Conservation (phyloP, 768 basidiomycete species). For the Rhizopogon vesiculosus region DNA sequence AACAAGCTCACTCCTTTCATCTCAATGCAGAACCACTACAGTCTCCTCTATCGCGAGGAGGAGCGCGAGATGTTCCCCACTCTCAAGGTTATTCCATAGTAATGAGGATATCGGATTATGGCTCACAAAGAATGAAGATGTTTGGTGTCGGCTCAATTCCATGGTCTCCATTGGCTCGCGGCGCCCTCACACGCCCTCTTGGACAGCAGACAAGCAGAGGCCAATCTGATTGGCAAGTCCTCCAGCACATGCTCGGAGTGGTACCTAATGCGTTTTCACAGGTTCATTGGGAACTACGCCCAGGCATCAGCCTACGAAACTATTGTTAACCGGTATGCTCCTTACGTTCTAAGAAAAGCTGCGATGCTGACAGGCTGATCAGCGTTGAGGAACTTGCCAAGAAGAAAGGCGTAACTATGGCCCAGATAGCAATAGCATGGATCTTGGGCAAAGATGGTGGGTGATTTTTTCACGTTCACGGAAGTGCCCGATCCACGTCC, state of each 20-base stretch:
- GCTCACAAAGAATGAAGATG: slow-evolving; percentile 18
- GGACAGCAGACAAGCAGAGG: slow-evolving; percentile 23
- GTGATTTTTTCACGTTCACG: background rate
- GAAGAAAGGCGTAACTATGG: slow-evolving; percentile 35
- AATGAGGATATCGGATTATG: background rate
- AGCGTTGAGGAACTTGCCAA: slow-evolving; percentile 37
- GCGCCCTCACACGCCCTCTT: slow-evolving; percentile 30
- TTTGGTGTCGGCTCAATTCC: slow-evolving; percentile 42
- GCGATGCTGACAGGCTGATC: background rate
- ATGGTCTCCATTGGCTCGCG: slow-evolving; percentile 39
- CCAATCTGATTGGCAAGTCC: slow-evolving; percentile 18
- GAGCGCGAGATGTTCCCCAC: slow-evolving; percentile 57
- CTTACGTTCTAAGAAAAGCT: background rate
- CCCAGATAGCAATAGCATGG: slow-evolving; percentile 40
- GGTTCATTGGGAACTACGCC: slow-evolving; percentile 22
- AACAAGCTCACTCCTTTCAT: slow-evolving; percentile 50
- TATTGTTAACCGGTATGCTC: slow-evolving; percentile 22
- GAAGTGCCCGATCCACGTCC: background rate
- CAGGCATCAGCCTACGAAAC: slow-evolving; percentile 18
- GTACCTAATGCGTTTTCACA: slow-evolving; percentile 8
- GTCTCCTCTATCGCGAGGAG: slow-evolving; percentile 55
- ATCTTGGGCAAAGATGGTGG: slow-evolving; percentile 25
- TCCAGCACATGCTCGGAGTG: background rate
- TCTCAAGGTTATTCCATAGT: slow-evolving; percentile 22
- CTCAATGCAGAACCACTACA: slow-evolving; percentile 63